Conservation (phyloP, 495 filamentous ascomycete genomes). For the Staphylotrichum longicolle region DNA sequence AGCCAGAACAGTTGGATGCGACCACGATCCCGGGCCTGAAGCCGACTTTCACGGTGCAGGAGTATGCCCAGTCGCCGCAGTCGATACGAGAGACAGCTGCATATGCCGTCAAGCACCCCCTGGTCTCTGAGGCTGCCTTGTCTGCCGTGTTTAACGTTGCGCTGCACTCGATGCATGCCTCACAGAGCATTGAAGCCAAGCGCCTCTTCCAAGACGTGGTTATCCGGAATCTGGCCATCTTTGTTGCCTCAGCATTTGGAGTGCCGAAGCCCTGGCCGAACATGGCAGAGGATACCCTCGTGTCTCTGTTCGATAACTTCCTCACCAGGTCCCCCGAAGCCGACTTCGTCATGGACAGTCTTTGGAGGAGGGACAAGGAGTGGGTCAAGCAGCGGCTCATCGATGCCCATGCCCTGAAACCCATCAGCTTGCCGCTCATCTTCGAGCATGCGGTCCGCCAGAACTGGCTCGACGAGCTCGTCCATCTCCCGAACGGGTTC, state of each 20-base stretch:
- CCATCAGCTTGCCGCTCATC: slow-evolving; percentile 70
- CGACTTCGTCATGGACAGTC: slow-evolving; percentile 79
- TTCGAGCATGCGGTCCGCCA: slow-evolving; percentile 77
- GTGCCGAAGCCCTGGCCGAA: slow-evolving; percentile 55
- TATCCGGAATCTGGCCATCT: slow-evolving; percentile 67
- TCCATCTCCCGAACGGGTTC: slow-evolving; percentile 72
- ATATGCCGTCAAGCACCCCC: slow-evolving; percentile 74
- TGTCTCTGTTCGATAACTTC: slow-evolving; percentile 53
- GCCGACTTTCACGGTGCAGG: slow-evolving; percentile 69
- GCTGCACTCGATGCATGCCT: slow-evolving; percentile 62
- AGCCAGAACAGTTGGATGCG: slow-evolving; percentile 71
- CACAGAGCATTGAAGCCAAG: slow-evolving; percentile 63
- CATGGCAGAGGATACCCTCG: slow-evolving; percentile 54
- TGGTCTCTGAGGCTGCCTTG: slow-evolving; percentile 84
- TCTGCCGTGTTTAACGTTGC: slow-evolving; percentile 77
- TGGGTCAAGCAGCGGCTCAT: slow-evolving; percentile 79
- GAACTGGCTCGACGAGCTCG: slow-evolving; percentile 77
- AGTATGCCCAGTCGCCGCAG: slow-evolving; percentile 70
- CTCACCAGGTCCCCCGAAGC: slow-evolving; percentile 55
- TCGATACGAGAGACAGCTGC: slow-evolving; percentile 68
- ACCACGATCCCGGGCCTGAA: slow-evolving; percentile 78
- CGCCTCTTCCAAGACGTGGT: slow-evolving; percentile 65
- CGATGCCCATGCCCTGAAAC: slow-evolving; percentile 73
- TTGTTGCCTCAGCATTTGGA: slow-evolving; percentile 73
- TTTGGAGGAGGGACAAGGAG: slow-evolving; percentile 81